A percentile compares a stretch with the other conserved stretches of the same genome.
Evolutionary conservation across 345 rosid species (phyloP).

Genomic region (Aurinia saxatilis): DNA sequence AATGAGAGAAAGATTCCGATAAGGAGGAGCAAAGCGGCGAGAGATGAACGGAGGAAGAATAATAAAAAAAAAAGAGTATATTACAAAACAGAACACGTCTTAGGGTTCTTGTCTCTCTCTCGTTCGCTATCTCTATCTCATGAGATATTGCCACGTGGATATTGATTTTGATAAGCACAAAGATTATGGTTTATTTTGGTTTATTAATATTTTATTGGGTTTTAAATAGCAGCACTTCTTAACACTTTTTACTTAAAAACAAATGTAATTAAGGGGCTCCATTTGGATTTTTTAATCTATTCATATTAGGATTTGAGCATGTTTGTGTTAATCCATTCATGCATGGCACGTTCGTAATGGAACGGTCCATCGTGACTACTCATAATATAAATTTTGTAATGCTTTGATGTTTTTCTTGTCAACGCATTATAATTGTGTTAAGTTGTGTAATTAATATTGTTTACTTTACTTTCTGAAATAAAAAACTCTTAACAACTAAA

Average conservation of each 20-base stretch:
- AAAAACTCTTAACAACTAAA: background rate
- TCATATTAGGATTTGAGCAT: background rate
- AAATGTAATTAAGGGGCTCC: background rate
- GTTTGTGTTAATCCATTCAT: conserved; percentile 1
- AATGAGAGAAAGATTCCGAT: conserved; percentile 10
- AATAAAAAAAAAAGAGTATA: background rate
- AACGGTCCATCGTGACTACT: conserved; percentile 10
- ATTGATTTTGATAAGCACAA: background rate
- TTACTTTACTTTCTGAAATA: background rate
- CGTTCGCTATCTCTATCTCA: background rate
- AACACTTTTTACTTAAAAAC: background rate
- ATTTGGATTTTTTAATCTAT: background rate
- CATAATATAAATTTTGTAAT: background rate
- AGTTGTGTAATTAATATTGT: background rate
- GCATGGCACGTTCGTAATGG: conserved; percentile 12
- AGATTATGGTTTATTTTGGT: background rate
- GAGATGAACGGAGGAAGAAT: background rate
- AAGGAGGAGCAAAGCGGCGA: conserved; percentile 10
- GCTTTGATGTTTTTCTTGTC: background rate
- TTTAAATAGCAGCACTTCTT: background rate
- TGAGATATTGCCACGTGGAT: conserved; percentile 23
- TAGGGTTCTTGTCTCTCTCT: conserved; percentile 15
- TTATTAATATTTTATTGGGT: too few relatives aligned
- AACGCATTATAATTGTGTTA: background rate
- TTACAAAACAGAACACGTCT: background rate